Evolutionary conservation across 1,284 basidiomycete genomes (phyloP), one percentile per base, ranked within the genome.

Genomic region (Puccinia horiana): DNA sequence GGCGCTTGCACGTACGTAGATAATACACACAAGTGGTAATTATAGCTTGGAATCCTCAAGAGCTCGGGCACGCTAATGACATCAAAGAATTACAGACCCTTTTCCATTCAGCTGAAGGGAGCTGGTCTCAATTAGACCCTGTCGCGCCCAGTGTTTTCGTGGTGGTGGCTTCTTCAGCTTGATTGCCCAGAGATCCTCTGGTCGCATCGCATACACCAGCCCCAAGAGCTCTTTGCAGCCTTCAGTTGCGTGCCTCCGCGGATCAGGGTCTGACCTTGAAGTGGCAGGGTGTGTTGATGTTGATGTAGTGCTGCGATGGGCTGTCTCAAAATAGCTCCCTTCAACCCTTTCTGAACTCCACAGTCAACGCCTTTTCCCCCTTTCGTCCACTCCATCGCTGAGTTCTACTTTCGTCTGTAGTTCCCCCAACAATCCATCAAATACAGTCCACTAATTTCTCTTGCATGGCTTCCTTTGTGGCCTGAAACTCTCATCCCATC

Each of bases 1-100:
- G 69, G 69, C 69, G 44, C 69, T 72, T 72, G 42, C 42, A 49
- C 69, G 42, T 65, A 65, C 63, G 63, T 65, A 65, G 2, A 35
- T 20, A 4, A 65, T 40, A 65, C 63, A 65, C 11, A 1, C 26
- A 47, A 9, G 54, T 56, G 54, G 54, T 56, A 26, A 56, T 56
- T 56, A n/a, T 18, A 8, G 29, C 47, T 52, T 40, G 9, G 9
- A 70, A 47, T 70, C 35, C 11, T 42, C 29, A 65, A 26, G 44
- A 65, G 63, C 63, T 52, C 49, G 47, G 52, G 26, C 37, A 75
- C 37, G 26, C 52, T 52, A 75, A 58, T 58, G 52, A 40, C 40
- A 54, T 75, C 52, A n/a, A 54, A 58, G 73, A 74, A 75, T 54
- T 75, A 75, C 73, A 56, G 52, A 75, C 49, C 73, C 73, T 58